phyloP scores from a whole-genome alignment of 2,329 filamentous ascomycete genomes.

The Epichloe hybrida region DNA sequence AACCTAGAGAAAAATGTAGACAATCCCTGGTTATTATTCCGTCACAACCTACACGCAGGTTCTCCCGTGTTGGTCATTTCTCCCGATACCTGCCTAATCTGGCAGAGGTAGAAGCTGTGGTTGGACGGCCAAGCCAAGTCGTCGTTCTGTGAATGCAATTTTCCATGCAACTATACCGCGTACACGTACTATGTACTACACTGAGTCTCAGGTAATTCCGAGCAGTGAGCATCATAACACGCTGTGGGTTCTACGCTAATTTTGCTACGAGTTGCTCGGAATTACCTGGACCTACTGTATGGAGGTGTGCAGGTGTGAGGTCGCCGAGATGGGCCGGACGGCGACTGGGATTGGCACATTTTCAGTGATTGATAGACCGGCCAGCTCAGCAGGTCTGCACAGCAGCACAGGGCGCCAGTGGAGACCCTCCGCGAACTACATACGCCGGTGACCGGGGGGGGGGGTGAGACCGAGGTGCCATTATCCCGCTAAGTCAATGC shows the following conservation, averaged over 20 bases:
- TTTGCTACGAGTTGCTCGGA: too few relatives aligned
- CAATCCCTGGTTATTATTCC: neutral
- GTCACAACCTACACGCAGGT: neutral
- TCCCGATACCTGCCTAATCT: conserved; percentile 3
- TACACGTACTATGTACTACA: neutral
- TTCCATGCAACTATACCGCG: neutral
- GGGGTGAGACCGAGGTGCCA: neutral
- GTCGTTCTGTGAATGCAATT: neutral
- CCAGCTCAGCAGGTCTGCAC: too few relatives aligned
- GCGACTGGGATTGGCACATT: too few relatives aligned
- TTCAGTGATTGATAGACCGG: too few relatives aligned
- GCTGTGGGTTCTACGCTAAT: too few relatives aligned
- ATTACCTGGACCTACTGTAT: too few relatives aligned
- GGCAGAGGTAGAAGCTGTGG: neutral
- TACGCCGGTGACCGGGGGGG: conserved; percentile 1
- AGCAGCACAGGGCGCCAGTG: neutral
- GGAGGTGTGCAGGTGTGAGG: neutral
- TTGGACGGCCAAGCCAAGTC: neutral
- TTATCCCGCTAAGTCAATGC: neutral
- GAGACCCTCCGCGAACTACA: conserved; percentile 5
- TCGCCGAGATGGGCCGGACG: neutral
- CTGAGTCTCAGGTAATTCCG: too few relatives aligned
- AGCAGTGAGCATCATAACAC: too few relatives aligned
- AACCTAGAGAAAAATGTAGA: neutral
- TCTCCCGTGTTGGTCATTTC: neutral